Evolutionary conservation across 345 rosid species (phyloP), one percentile per base, ranked within the genome.

Genomic region (Atalantia buxifolia): DNA sequence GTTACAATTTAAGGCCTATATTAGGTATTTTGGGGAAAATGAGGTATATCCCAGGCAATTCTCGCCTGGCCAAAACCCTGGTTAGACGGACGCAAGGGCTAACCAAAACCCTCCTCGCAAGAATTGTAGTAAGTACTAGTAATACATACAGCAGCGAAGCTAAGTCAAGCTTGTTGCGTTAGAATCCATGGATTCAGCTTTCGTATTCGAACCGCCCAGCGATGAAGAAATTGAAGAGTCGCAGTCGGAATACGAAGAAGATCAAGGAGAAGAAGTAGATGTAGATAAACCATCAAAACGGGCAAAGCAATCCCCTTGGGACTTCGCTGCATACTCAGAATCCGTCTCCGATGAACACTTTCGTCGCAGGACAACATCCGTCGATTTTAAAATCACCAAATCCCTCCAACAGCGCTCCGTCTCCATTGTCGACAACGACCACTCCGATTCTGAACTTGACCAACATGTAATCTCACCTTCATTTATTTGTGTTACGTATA

Each of bases 321-420:
- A 96, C 80, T 94, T 96, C 70, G 90, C 92, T 64, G 81, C 94
- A 16, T 93, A 88, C 76, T 90, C 97, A 9, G 94, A 90, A 83
- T 88, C 98, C 62, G 96, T 91, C 1, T 90, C 93, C 24, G 98
- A 95, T 60, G 99, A 95, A 82, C 98, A 95, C 84, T 89, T 93
- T 18, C 98, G 97, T 24, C 91, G 97, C 6, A 91, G 90, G 81
- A 96, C 98, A 72, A 94, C 99, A 55, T 96, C 99, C 69, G 53
- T 94, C 24, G 99, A 96, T 72, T 85, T 76, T 36, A 96, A 96
- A 87, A 91, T 96, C 83, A 88, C 95, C 38, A 89, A 86, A 85
- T 90, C 83, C 40, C 92, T 87, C 59, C 81, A 86, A 60, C 87
- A 84, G 69, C 85, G 71, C 64, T 74, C 94, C 13, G 56, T 83